Evolutionary conservation across 208 protist genomes (phyloP).

Genomic region (Trypanosoma brucei): DNA sequence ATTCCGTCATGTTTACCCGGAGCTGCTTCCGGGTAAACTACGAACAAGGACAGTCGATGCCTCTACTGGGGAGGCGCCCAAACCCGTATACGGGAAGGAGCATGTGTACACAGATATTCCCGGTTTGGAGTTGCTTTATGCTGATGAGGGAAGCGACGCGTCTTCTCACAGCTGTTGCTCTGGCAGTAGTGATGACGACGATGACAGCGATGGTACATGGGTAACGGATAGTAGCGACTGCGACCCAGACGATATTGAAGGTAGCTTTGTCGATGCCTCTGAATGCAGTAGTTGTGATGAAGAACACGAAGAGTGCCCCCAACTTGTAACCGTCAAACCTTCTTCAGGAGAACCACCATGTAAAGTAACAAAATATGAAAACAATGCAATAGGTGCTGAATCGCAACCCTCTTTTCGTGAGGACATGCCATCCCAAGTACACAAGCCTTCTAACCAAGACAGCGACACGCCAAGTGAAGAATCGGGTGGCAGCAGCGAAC

Average conservation of each 20-base stretch:
- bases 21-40: slow-evolving; percentile 93
- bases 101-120: slow-evolving; percentile 83
- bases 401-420: slow-evolving; percentile 1
- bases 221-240: slow-evolving; percentile 64
- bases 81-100: slow-evolving; percentile 65
- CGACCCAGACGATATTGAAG: slow-evolving; percentile 66
- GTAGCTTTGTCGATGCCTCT: slow-evolving; percentile 61
- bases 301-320: slow-evolving; percentile 54
- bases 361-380: slow-evolving; percentile 10
- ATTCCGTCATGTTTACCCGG: slow-evolving; percentile 93
- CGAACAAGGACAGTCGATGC: slow-evolving; percentile 63
- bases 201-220: slow-evolving; percentile 60
- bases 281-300: slow-evolving; percentile 34
- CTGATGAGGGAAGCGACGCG: slow-evolving; percentile 16
- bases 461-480: slow-evolving; percentile 16
- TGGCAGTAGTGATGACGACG: slow-evolving; percentile 26
- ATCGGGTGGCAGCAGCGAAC: no score
- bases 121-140: slow-evolving; percentile 81
- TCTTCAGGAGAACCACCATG: slow-evolving; percentile 5
- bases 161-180: slow-evolving; percentile 1
- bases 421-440: background rate
- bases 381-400: slow-evolving; percentile 12
- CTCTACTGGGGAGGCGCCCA: slow-evolving; percentile 12
- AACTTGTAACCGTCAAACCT: slow-evolving; percentile 40
- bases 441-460: slow-evolving; percentile 14